Evolutionary conservation across 768 basidiomycete genomes (phyloP).

Genomic region (Mycena floridula): DNA sequence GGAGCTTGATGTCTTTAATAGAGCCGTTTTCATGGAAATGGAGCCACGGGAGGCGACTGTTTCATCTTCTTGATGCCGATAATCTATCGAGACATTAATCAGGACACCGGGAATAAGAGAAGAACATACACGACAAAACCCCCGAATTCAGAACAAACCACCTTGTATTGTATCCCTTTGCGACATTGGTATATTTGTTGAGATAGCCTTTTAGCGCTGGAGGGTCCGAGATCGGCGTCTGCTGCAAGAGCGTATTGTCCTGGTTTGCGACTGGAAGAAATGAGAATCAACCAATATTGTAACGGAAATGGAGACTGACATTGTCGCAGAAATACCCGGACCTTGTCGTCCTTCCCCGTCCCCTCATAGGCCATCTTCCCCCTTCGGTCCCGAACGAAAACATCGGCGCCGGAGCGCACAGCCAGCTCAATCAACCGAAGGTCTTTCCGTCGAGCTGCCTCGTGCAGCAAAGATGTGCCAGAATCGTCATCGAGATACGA

Average conservation of each 20-base stretch:
- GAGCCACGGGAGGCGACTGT: slow-evolving; percentile 78
- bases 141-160: slow-evolving; percentile 93
- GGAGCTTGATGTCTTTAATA: slow-evolving; percentile 43
- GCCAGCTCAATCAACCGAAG: slow-evolving; percentile 78
- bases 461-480: slow-evolving; percentile 78
- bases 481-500: slow-evolving; percentile 75
- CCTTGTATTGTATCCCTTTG: slow-evolving; percentile 80
- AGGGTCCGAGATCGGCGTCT: slow-evolving; percentile 41
- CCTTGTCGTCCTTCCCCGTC: slow-evolving; percentile 71
- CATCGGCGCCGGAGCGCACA: slow-evolving; percentile 80
- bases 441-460: slow-evolving; percentile 79
- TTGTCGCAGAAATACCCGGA: slow-evolving; percentile 78
- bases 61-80: slow-evolving; percentile 88
- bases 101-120: not conserved
- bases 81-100: slow-evolving; percentile 45
- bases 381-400: slow-evolving; percentile 74
- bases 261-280: slow-evolving; percentile 63
- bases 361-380: slow-evolving; percentile 70
- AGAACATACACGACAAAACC: slow-evolving; percentile 68
- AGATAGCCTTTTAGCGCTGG: slow-evolving; percentile 70
- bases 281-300: not conserved
- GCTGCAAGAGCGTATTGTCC: slow-evolving; percentile 67
- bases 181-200: slow-evolving; percentile 91
- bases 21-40: slow-evolving; percentile 79
- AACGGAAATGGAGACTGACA: slow-evolving; percentile 40